These are phyloP conservation scores for Geum urbanum DNA, from an alignment of 306 rosid species.

Conservation along the genomic window DNA sequence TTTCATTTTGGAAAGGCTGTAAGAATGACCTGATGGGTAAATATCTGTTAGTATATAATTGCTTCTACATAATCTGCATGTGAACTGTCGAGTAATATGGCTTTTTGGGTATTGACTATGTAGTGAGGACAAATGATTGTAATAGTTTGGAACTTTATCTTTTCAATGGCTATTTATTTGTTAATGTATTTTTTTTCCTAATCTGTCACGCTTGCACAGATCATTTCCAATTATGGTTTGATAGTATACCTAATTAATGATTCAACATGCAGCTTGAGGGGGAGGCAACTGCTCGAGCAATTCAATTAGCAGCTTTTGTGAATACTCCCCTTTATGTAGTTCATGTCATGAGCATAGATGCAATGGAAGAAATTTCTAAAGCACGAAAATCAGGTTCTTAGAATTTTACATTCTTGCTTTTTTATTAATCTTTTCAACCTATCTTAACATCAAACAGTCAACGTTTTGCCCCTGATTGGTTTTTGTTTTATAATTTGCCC, in stretches of 20 bases:
- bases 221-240: slow-evolving; percentile 4
- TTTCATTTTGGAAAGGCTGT: background rate
- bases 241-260: slow-evolving; percentile 14
- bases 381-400: slow-evolving; percentile 78
- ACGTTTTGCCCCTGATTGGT: background rate
- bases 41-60: background rate
- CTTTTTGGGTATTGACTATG: background rate
- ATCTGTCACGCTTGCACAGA: background rate
- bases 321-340: slow-evolving; percentile 89
- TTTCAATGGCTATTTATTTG: background rate
- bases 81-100: background rate
- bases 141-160: background rate
- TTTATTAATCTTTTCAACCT: background rate
- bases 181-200: background rate
- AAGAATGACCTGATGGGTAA: background rate
- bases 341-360: slow-evolving; percentile 98
- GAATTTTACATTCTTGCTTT: slow-evolving; percentile 2
- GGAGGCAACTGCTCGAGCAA: slow-evolving; percentile 93
- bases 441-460: background rate
- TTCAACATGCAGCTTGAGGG: slow-evolving; percentile 74
- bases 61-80: slow-evolving; percentile 5
- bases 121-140: no score
- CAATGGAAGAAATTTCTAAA: slow-evolving; percentile 89
- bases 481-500: background rate
- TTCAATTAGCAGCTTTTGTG: slow-evolving; percentile 72